A percentile compares a stretch with the other conserved stretches of the same genome.
These are phyloP conservation scores for Chenopodium suecicum DNA, from an alignment of 148 eudicot genomes.

Conservation along the genomic window DNA sequence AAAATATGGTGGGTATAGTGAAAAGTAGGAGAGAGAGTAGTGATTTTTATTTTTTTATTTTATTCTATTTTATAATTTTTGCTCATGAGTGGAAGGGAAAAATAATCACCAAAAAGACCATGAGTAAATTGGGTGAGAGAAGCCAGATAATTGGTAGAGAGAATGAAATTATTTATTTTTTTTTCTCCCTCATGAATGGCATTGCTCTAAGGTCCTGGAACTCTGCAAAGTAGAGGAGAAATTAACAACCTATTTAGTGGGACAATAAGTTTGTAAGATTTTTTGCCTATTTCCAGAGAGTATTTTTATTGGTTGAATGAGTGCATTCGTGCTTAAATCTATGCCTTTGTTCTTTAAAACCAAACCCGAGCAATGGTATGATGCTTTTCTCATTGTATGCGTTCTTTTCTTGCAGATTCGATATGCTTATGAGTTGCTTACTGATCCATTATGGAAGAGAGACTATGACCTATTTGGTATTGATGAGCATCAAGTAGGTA, in stretches of 20 bases:
- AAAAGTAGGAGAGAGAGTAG: too few relatives aligned
- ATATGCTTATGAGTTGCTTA: slow-evolving; percentile 87
- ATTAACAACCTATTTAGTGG: neutral
- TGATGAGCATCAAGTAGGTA: slow-evolving; percentile 72
- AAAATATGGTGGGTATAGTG: too few relatives aligned
- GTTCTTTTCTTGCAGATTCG: slow-evolving; percentile 54
- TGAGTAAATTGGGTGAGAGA: too few relatives aligned
- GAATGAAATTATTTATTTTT: too few relatives aligned
- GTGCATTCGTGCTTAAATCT: neutral
- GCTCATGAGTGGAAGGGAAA: too few relatives aligned
- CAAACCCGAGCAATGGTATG: neutral
- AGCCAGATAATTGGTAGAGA: too few relatives aligned
- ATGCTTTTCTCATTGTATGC: neutral
- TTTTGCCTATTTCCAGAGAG: neutral
- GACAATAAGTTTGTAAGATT: neutral
- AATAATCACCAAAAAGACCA: too few relatives aligned
- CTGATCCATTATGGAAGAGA: slow-evolving; percentile 74
- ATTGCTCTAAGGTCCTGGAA: neutral
- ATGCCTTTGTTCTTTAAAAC: neutral
- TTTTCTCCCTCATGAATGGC: too few relatives aligned
- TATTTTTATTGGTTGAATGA: neutral
- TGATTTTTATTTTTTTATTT: too few relatives aligned
- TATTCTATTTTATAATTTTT: too few relatives aligned
- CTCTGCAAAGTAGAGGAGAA: neutral
- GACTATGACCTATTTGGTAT: slow-evolving; percentile 74